Evolutionary conservation across 2,329 filamentous ascomycete genomes (phyloP), one percentile per base, ranked within the genome.

Genomic region (Neospermospora avenae): DNA sequence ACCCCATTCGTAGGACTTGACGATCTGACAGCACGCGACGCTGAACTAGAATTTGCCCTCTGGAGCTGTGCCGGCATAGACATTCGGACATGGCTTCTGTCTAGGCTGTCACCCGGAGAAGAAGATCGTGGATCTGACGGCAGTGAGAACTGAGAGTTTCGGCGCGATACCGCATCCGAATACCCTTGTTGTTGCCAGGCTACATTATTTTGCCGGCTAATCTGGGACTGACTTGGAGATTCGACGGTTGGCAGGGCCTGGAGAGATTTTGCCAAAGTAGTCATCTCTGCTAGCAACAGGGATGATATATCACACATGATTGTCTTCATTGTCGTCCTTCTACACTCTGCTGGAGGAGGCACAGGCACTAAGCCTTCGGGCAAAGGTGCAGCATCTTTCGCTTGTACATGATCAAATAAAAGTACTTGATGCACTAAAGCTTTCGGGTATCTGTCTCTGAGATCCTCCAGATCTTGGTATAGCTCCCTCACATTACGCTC

Each of bases 271-370:
- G 88, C 89, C 60, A 91, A 79, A 1, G 84, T 85, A 31, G 87
- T 89, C 81, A 93, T 85, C 74, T 91, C 89, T 20, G 88, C 88
- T 22, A 93, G 78, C 49, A 93, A 74, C 55, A 90, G 71, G 13
- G 88, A 88, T 3, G 89, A 90, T 58, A 93, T 83, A 72, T 91
- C 87, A 70, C 89, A 91, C 83, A 93, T 87, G 69, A 90, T 81
- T 0, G 88, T 90, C 75, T 90, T 91, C 73, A 93, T 86, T 1
- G 91, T 95, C 1, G 91, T 95, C 52, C 85, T 82, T 69, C 86
- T 90, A 48, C 86, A 89, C 28, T 85, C 78, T 59, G 87, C 81
- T 20, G 78, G 77, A 0, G 87, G 84, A 16, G 91, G 92, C 25
- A 96, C 83, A 41, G 84, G 80, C 48, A 87, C 78, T 42, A 95